Evolutionary conservation across 306 rosid genomes (phyloP), one percentile per base, ranked within the genome.

Genomic region (Vicia sativa): DNA sequence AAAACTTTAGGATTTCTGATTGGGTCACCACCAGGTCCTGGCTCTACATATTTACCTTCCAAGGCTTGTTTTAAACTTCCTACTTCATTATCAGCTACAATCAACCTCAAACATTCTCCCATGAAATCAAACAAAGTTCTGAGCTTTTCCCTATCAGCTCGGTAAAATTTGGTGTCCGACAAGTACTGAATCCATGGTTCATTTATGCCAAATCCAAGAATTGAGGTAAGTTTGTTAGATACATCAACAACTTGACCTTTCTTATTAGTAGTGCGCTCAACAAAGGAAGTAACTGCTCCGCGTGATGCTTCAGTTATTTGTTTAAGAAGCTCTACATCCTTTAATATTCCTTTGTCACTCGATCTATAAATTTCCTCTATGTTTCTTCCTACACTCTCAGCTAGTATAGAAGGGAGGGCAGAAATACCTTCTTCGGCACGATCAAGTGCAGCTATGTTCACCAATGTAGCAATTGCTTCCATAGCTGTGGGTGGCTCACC

Each of bases 11-110:
- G 98, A 75, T 92, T 92, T 58, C 96, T 84, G 13, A 92, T 92
- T 1, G 99, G 99, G 74, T 95, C 99, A 8, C 99, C 99, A 49
- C 99, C 99, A 12, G 99, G 99, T 26, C 99, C 99, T 13, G 97
- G 97, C 87, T 88, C 97, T 7, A 95, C 97, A 58, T 62, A 95
- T 52, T 95, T 88, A 41, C 99, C 99, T 77, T 90, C 96, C 85
- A 95, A 84, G 56, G 99, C 99, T 81, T 95, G 99, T 78, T 88
- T 95, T 79, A 95, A 64, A 70, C 99, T 90, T 42, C 99, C 97
- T 70, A 93, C 50, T 80, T 95, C 99, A 62, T 95, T 95, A 73
- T 95, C 91, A 14, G 92, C 93, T 52, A 95, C 99, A 34, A 95
- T 54, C 46, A 90, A 83, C 86, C 77, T 95, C 86, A 95, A 76